Conservation (phyloP, 768 basidiomycete species). For the Tylopilus subfusipes region DNA sequence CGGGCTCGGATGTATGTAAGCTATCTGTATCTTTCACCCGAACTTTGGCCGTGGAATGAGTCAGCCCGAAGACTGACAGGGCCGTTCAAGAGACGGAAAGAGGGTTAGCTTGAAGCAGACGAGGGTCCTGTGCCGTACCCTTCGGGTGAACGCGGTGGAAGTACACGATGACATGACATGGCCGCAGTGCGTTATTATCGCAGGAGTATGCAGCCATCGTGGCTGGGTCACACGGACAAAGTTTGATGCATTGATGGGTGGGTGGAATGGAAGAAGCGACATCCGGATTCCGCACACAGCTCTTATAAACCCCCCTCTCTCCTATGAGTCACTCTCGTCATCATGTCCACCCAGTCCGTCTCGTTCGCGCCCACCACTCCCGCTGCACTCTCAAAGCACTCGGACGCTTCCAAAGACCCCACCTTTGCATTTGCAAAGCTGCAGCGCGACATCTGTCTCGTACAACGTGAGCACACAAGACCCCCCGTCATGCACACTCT, state of each 20-base stretch:
- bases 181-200: background rate
- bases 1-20: background rate
- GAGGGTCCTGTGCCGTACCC: background rate
- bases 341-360: constrained; percentile 16
- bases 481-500: background rate
- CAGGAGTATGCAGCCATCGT: background rate
- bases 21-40: background rate
- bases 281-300: background rate
- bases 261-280: no score
- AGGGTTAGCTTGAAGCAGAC: background rate
- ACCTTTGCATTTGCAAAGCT: constrained; percentile 39
- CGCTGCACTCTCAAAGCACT: constrained; percentile 12
- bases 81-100: background rate
- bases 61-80: background rate
- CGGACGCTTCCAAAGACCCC: constrained; percentile 9
- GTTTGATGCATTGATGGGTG: no score
- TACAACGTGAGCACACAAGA: constrained; percentile 23
- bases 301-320: background rate
- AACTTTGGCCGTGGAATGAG: background rate
- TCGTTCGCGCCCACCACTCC: constrained; percentile 23
- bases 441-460: constrained; percentile 26
- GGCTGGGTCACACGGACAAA: no score
- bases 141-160: background rate
- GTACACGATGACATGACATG: no score
- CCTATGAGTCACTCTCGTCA: background rate